phyloP scores from a whole-genome alignment of 1,284 basidiomycete species.

The Heterobasidion annosum region DNA sequence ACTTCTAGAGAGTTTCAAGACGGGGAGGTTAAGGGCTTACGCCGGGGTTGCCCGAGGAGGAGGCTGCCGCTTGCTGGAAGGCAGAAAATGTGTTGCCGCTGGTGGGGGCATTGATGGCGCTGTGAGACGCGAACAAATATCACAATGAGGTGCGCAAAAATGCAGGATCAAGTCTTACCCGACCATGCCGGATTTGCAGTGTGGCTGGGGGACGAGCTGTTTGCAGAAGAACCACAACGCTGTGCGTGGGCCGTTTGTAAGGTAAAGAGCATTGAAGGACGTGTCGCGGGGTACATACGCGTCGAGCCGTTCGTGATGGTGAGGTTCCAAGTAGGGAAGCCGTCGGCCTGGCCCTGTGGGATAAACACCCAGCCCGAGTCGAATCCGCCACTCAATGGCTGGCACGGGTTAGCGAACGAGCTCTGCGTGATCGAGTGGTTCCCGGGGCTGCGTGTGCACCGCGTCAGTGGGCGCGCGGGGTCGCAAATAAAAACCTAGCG shows the following conservation, averaged over 20 bases:
- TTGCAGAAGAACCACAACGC: slow-evolving; percentile 61
- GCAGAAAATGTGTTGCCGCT: slow-evolving; percentile 34
- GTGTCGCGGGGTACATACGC: slow-evolving; percentile 21
- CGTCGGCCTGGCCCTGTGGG: slow-evolving; percentile 12
- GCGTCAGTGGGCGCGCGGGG: neutral
- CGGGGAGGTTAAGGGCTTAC: slow-evolving; percentile 11
- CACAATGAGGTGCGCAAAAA: neutral
- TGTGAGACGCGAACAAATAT: slow-evolving; percentile 9
- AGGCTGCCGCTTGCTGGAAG: slow-evolving; percentile 29
- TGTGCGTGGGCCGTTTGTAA: slow-evolving; percentile 7
- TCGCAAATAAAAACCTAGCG: neutral
- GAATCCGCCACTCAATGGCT: slow-evolving; percentile 32
- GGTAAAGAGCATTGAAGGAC: neutral
- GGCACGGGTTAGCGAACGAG: slow-evolving; percentile 35
- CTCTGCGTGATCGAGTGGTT: slow-evolving; percentile 51
- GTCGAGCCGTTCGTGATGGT: slow-evolving; percentile 32
- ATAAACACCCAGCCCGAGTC: slow-evolving; percentile 35
- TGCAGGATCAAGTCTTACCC: slow-evolving; percentile 16
- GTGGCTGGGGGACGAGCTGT: slow-evolving; percentile 31
- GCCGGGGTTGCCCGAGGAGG: slow-evolving; percentile 20
- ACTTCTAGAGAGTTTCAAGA: neutral
- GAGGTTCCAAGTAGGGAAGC: slow-evolving; percentile 31
- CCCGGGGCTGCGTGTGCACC: slow-evolving; percentile 21
- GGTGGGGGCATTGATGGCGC: slow-evolving; percentile 45
- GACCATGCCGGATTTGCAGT: slow-evolving; percentile 36